Base-by-base conservation (phyloP, 2,329 filamentous ascomycete genomes). In the Xenosphaeropsis pyriputrescens region DNA sequence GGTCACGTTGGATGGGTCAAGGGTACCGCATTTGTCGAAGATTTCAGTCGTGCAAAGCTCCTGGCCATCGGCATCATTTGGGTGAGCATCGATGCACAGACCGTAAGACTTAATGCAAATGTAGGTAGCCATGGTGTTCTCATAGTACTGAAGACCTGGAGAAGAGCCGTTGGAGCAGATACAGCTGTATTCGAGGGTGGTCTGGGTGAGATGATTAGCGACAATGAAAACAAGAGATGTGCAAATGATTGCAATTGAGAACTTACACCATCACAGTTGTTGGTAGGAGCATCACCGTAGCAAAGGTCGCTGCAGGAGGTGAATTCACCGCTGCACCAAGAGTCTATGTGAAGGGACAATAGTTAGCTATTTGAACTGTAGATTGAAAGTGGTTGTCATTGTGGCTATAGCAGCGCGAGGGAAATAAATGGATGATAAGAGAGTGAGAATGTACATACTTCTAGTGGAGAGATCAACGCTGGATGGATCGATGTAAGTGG, bases 281-380 rank as follows among this genome's bases (percentile, higher is more conserved):
- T 78, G 44, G 51, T 49, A 43, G 52, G 57, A 46, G 62, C 57
- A 44, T 55, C 50, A 44, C 65, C 64, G 43, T 63, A 63, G 58
- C 76, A 81, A 45, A 79, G 63, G 41, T 64, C 53, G 13, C 69
- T 70, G 59, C 76, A 81, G 33, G 65, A 66, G 57, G 74, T 73
- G 43, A 58, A 57, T 59, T 79, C 61, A 44, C 64, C 70, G 38
- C 57, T 54, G 53, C 76, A 81, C 73, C 73, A 79, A 40, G 58
- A 49, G 43, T 52, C 66, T 69, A 41, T 36, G 35, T 18, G 37
- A 26, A 26, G 12, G 12, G 22, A 9, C 5, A 26, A 37, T 26
- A 15, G 41, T 50, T 36, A 53, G 46, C 41, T 18, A 34, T 15
- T 14, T 29, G 26, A 15, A 5, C 16, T 18, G 5, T 26, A 8